Percentiles rank a stretch among this genome's conserved stretches.
Conservation (phyloP, 2,329 filamentous ascomycete genomes). For the Madurella fahalii region DNA sequence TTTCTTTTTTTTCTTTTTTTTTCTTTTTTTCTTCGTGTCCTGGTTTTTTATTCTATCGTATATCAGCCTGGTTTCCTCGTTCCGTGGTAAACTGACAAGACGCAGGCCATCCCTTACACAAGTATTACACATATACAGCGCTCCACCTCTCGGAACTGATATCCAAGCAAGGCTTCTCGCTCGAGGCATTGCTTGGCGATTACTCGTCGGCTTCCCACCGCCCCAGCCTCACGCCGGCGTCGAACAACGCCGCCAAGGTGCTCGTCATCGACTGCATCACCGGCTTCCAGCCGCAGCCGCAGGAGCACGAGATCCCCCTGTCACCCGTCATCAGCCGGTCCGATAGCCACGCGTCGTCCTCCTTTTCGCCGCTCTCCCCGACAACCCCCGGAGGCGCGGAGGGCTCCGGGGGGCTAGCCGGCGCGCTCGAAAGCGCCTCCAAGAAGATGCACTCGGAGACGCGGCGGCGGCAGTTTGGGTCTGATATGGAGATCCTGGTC, state of each 20-base stretch:
- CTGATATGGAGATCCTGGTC: constrained; percentile 65
- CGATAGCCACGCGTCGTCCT: constrained; percentile 22
- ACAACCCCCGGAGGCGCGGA: constrained; percentile 15
- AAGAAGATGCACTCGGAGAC: constrained; percentile 55
- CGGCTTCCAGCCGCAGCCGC: constrained; percentile 42
- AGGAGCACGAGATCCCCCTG: constrained; percentile 43
- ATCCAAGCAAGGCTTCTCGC: constrained; percentile 40
- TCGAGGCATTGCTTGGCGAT: constrained; percentile 45
- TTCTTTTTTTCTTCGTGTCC: too few relatives aligned
- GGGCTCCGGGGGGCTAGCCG: constrained; percentile 20
- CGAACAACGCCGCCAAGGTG: constrained; percentile 39
- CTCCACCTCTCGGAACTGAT: constrained; percentile 57
- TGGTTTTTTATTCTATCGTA: too few relatives aligned
- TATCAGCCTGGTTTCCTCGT: neutral
- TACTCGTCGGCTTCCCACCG: constrained; percentile 32
- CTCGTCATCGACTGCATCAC: constrained; percentile 63
- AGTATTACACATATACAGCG: constrained; percentile 56
- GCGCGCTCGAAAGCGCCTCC: constrained; percentile 36
- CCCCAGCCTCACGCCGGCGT: constrained; percentile 31
- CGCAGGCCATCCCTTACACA: constrained; percentile 59
- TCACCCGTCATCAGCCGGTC: constrained; percentile 44
- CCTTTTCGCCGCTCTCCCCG: constrained; percentile 5
- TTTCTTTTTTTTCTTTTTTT: neutral
- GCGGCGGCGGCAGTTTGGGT: constrained; percentile 54
- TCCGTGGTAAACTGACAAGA: neutral